phyloP scores from a whole-genome alignment of 2,329 filamentous ascomycete genomes.

The Rhinocladiella mackenziei region DNA sequence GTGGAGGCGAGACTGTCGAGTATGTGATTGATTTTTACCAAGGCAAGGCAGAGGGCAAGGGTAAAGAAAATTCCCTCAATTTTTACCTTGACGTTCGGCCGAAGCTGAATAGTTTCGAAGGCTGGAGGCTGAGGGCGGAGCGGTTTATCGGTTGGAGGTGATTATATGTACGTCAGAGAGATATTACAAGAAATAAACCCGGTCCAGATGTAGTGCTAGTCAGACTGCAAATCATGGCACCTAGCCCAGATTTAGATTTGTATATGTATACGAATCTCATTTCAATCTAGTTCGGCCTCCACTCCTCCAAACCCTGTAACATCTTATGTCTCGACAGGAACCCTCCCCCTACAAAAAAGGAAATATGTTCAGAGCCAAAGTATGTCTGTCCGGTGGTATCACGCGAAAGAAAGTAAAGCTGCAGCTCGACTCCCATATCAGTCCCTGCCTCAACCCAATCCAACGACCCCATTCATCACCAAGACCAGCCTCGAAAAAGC shows the following conservation, averaged over 20 bases:
- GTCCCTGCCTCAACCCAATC: too few species aligned
- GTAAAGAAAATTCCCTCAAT: constrained; percentile 46
- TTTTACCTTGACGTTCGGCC: constrained; percentile 64
- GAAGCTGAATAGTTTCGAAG: constrained; percentile 62
- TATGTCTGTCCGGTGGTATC: too few species aligned
- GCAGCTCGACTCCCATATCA: not conserved
- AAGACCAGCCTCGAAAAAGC: not conserved
- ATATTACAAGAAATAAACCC: too few species aligned
- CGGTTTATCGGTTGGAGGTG: constrained; percentile 34
- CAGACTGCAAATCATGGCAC: too few species aligned
- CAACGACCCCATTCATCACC: too few species aligned
- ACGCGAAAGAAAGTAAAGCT: not conserved
- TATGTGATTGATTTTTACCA: constrained; percentile 99
- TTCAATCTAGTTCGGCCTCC: too few species aligned
- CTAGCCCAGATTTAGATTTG: not conserved
- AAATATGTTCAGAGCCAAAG: too few species aligned
- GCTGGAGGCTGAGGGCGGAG: constrained; percentile 54
- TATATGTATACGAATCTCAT: constrained; percentile 10
- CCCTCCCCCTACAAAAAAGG: too few species aligned
- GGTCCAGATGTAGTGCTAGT: too few species aligned
- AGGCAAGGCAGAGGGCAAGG: constrained; percentile 49
- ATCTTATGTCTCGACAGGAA: too few species aligned
- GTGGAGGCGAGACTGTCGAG: constrained; percentile 69
- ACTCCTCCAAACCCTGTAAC: too few species aligned
- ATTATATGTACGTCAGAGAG: too few species aligned